Conservation (phyloP, 805 yeast species). For the Myxozyma nipponensis region DNA sequence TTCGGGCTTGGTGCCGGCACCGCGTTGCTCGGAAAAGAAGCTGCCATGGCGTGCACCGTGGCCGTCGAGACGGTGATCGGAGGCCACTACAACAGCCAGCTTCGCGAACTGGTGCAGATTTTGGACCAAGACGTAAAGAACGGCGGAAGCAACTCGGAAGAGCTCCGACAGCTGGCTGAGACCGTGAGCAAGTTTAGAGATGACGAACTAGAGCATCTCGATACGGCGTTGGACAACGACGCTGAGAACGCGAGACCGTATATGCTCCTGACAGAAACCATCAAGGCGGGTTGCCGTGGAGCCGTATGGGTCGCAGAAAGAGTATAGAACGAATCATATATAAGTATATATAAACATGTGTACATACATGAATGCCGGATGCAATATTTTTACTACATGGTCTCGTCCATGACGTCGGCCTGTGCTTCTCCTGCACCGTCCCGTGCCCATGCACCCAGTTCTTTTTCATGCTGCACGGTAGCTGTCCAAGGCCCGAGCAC, state of each 20-base stretch:
- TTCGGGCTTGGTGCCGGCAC: constrained; percentile 81
- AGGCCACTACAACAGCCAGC: constrained; percentile 86
- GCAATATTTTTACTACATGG: constrained; percentile 3
- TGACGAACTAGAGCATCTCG: constrained; percentile 51
- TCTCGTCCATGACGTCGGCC: constrained; percentile 24
- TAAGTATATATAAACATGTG: neutral
- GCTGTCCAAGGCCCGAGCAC: constrained; percentile 26
- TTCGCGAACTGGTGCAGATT: constrained; percentile 52
- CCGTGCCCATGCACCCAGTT: constrained; percentile 20
- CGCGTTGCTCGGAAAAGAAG: constrained; percentile 83
- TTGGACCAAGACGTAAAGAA: constrained; percentile 14
- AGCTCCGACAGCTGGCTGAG: neutral
- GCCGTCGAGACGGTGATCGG: constrained; percentile 99
- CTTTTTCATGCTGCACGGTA: constrained; percentile 14
- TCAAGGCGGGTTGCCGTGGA: constrained; percentile 74
- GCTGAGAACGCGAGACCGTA: constrained; percentile 93
- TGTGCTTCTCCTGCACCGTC: constrained; percentile 8
- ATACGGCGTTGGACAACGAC: constrained; percentile 88
- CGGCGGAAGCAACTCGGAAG: constrained; percentile 37
- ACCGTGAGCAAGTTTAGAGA: neutral
- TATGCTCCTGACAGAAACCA: constrained; percentile 79
- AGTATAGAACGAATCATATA: constrained; percentile 41
- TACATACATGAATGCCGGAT: neutral
- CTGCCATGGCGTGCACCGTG: constrained; percentile 99
- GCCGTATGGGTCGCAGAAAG: constrained; percentile 93